Conservation (phyloP, 2,329 filamentous ascomycete genomes). For the Calonectria fujianensis region DNA sequence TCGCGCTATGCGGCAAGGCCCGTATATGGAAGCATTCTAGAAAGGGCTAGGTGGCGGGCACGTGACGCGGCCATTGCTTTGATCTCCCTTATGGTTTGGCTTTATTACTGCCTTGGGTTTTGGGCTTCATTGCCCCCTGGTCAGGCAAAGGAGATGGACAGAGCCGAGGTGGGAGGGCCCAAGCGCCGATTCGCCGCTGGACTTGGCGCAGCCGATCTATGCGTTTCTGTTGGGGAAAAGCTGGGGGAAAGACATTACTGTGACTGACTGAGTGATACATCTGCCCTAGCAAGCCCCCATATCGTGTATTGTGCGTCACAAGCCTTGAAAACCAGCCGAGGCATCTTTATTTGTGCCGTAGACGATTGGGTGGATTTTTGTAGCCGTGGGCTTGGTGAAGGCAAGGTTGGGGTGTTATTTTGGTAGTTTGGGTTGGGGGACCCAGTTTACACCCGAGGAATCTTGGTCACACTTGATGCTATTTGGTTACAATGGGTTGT, state of each 20-base stretch:
- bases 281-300: conserved; percentile 4
- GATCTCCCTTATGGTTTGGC: background rate
- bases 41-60: conserved; percentile 7
- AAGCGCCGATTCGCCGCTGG: conserved; percentile 40
- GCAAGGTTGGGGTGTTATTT: conserved; percentile 18
- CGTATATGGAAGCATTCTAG: conserved; percentile 29
- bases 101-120: conserved; percentile 2
- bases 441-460: conserved; percentile 4
- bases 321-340: conserved; percentile 31
- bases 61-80: conserved; percentile 18
- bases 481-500: conserved; percentile 25
- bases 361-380: conserved; percentile 13
- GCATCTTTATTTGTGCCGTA: conserved; percentile 17
- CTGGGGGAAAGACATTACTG: conserved; percentile 46
- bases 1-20: conserved; percentile 4
- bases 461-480: conserved; percentile 10
- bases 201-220: conserved; percentile 53
- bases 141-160: conserved; percentile 21
- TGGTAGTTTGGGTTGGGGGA: conserved; percentile 16
- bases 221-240: conserved; percentile 55
- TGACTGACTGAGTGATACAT: background rate
- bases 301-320: conserved; percentile 28
- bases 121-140: background rate
- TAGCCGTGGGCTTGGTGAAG: background rate
- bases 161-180: conserved; percentile 25